phyloP scores from a whole-genome alignment of 371 early-diverging fungal species.

The Lichtheimia ramosa region DNA sequence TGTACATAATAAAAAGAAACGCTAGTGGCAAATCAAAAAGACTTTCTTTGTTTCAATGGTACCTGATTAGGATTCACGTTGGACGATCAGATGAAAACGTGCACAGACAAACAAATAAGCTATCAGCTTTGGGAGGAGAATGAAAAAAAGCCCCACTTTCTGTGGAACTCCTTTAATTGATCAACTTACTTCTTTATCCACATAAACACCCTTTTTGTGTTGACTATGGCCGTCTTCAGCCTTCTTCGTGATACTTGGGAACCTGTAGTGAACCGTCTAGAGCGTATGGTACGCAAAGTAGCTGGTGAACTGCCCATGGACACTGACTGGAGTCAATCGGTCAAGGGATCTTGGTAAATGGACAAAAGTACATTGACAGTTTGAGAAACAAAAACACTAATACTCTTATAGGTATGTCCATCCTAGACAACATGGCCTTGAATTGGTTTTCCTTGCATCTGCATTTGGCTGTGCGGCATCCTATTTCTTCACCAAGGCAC shows the following conservation, averaged over 20 bases:
- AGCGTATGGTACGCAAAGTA: constrained; percentile 34
- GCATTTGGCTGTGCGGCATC: constrained; percentile 38
- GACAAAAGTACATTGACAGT: too few relatives aligned
- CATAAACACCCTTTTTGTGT: background rate
- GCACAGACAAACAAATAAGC: too few relatives aligned
- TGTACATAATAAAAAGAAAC: background rate
- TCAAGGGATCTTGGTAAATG: constrained; percentile 55
- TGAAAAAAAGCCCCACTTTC: too few relatives aligned
- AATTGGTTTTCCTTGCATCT: constrained; percentile 52
- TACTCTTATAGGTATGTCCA: constrained; percentile 60
- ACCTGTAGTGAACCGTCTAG: constrained; percentile 29
- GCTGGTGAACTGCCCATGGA: constrained; percentile 58
- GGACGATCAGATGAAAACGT: too few relatives aligned
- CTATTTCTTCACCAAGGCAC: constrained; percentile 45
- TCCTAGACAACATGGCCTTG: constrained; percentile 59
- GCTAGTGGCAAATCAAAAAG: too few relatives aligned
- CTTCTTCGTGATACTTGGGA: constrained; percentile 22
- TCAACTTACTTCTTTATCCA: constrained; percentile 2
- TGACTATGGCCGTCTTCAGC: constrained; percentile 14
- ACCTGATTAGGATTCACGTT: too few relatives aligned
- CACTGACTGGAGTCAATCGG: constrained; percentile 55
- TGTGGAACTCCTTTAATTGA: too few relatives aligned
- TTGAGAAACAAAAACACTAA: too few relatives aligned
- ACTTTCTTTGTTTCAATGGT: too few relatives aligned
- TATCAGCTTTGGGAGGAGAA: too few relatives aligned